Conservation (phyloP, 108 stramenopile species). For the Nitzschia sp. region DNA sequence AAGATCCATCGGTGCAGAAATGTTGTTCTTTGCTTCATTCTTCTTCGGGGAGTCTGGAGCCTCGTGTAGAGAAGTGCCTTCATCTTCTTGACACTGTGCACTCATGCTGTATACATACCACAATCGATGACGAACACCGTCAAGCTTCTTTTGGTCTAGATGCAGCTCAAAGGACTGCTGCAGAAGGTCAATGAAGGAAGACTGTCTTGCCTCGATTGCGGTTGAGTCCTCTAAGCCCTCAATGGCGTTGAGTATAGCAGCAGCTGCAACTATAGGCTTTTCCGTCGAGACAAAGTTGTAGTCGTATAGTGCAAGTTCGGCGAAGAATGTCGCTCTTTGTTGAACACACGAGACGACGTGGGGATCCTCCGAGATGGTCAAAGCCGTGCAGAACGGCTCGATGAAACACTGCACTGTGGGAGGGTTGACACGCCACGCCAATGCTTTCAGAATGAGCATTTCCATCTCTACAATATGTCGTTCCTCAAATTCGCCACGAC, state of each 20-base stretch:
- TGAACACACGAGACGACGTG: constrained; percentile 1
- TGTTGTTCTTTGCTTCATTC: neutral
- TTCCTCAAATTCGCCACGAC: constrained; percentile 50
- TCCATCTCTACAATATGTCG: constrained; percentile 56
- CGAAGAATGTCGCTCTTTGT: constrained; percentile 56
- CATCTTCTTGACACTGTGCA: constrained; percentile 36
- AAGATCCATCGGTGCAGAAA: neutral
- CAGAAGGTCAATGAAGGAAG: constrained; percentile 1
- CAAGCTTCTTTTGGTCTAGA: neutral
- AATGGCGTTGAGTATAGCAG: constrained; percentile 43
- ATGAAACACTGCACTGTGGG: constrained; percentile 50
- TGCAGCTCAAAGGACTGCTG: neutral
- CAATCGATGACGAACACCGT: constrained; percentile 32
- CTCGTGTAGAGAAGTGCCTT: neutral
- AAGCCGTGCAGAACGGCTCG: constrained; percentile 13
- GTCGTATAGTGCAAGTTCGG: constrained; percentile 69
- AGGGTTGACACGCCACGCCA: constrained; percentile 50
- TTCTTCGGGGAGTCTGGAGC: neutral
- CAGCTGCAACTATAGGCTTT: constrained; percentile 50
- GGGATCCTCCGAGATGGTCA: neutral
- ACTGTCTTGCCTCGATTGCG: neutral
- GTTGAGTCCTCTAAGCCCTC: constrained; percentile 18
- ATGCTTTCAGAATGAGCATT: constrained; percentile 41
- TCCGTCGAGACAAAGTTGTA: constrained; percentile 53
- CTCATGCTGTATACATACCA: constrained; percentile 50